These are phyloP conservation scores for Albifimbria verrucaria DNA, from an alignment of 2,329 filamentous ascomycete genomes.

Conservation along the genomic window DNA sequence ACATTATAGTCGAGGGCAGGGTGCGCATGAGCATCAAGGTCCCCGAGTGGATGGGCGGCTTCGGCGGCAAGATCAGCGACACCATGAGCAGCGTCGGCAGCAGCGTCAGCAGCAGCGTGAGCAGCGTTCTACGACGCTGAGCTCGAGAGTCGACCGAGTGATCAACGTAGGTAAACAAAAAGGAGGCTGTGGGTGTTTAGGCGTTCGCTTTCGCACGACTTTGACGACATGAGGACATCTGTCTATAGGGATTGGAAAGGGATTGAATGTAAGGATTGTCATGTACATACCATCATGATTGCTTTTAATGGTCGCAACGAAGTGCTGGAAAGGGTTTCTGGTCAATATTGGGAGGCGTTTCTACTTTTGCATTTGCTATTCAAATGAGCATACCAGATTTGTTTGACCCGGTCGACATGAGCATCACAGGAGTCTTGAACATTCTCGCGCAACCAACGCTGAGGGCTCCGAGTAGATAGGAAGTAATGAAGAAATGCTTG, in stretches of 20 bases:
- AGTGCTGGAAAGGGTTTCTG: background rate
- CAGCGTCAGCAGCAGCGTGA: constrained; percentile 33
- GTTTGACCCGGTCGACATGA: too few species aligned
- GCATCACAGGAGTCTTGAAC: too few species aligned
- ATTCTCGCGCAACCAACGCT: too few species aligned
- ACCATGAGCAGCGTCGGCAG: constrained; percentile 48
- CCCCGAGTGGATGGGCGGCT: constrained; percentile 46
- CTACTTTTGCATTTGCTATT: too few species aligned
- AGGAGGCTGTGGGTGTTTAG: background rate
- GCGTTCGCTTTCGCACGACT: too few species aligned
- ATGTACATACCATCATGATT: background rate
- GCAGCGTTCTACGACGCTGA: background rate
- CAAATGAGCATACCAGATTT: too few species aligned
- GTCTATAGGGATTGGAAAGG: too few species aligned
- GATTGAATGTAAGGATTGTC: background rate
- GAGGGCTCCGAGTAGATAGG: too few species aligned
- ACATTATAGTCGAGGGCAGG: constrained; percentile 82
- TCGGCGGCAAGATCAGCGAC: constrained; percentile 41
- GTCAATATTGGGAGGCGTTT: too few species aligned
- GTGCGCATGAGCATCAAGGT: constrained; percentile 58
- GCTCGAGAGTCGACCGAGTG: background rate
- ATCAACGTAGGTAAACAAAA: background rate
- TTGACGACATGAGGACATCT: too few species aligned
- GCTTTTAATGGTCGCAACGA: background rate
- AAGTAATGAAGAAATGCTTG: too few species aligned